Evolutionary conservation across 176 grass and related monocot genomes (phyloP), one percentile per base, ranked within the genome.

Genomic region (Elymus sibiricus): DNA sequence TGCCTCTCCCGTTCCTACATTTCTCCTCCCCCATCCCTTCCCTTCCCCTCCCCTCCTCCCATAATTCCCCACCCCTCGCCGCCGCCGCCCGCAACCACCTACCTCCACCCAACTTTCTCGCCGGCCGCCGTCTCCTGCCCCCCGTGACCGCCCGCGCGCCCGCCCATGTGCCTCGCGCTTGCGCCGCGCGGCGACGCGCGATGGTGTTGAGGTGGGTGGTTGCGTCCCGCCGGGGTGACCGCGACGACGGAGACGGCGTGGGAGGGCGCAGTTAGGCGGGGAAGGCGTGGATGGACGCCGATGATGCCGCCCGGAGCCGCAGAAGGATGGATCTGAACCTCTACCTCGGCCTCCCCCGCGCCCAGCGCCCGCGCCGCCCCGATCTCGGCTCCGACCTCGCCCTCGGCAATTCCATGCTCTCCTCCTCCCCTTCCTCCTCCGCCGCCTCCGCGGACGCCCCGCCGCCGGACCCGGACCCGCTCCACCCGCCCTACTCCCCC

Each of bases 251-350:
- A 9, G 58, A 26, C 2, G 84, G 84, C 19, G 59, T 28, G 29
- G 58, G 26, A 56, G 47, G 35, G 55, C 59, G 43, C 19, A 61
- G 35, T 9, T 87, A 76, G 76, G 69, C 76, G 75, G 34, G 9
- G 13, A 47, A 47, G 44, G 13, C 44, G 44, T 47, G 85, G 68
- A 93, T 93, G 91, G 88, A 82, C 78, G 85, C 79, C 32, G 88
- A 93, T 35, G 91, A 90, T 39, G 79, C 88, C 62, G 88, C 85
- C 82, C 78, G 88, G 28, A 94, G 88, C 74, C 83, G 85, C 85
- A 88, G 90, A 63, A 91, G 89, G 86, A 96, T 99, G 94, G 97
- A 99, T 96, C 90, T 99, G 84, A 99, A 99, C 65, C 97, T 99
- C 84, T 96, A 96, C 84, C 89, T 99, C 42, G 97, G 97, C 29